phyloP scores from a whole-genome alignment of 495 filamentous ascomycete species.

The Tuber magnatum region DNA sequence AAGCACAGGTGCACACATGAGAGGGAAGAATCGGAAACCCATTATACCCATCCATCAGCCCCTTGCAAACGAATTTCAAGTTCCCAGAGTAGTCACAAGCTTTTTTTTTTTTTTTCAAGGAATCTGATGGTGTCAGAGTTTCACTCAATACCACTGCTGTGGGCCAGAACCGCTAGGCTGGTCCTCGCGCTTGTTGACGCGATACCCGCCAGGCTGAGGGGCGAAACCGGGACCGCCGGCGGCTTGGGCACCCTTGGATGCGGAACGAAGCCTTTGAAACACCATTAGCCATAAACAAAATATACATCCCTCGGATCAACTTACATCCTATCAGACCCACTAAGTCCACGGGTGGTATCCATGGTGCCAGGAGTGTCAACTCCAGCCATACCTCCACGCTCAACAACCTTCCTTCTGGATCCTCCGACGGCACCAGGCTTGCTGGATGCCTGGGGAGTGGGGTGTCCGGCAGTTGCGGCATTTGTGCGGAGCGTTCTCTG shows the following conservation, averaged over 20 bases:
- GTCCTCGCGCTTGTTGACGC: constrained; percentile 59
- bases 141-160: constrained; percentile 57
- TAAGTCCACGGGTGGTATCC: constrained; percentile 79
- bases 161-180: constrained; percentile 47
- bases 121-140: constrained; percentile 15
- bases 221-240: constrained; percentile 44
- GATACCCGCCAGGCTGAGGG: constrained; percentile 60
- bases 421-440: constrained; percentile 67
- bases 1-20: constrained; percentile 28
- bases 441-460: constrained; percentile 54
- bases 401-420: constrained; percentile 77
- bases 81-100: constrained; percentile 22
- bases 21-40: constrained; percentile 23
- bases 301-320: constrained; percentile 52
- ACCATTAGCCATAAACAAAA: constrained; percentile 52
- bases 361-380: constrained; percentile 57
- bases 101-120: constrained; percentile 21
- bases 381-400: constrained; percentile 54
- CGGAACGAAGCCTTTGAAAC: constrained; percentile 88
- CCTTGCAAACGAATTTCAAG: constrained; percentile 33
- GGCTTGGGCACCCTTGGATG: constrained; percentile 74
- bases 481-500: constrained; percentile 55
- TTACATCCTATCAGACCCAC: constrained; percentile 98
- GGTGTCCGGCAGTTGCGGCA: constrained; percentile 53
- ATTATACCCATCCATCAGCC: constrained; percentile 11